Evolutionary conservation across 352 stramenopile genomes (phyloP), one percentile per base, ranked within the genome.

Genomic region (Peronospora destructor): DNA sequence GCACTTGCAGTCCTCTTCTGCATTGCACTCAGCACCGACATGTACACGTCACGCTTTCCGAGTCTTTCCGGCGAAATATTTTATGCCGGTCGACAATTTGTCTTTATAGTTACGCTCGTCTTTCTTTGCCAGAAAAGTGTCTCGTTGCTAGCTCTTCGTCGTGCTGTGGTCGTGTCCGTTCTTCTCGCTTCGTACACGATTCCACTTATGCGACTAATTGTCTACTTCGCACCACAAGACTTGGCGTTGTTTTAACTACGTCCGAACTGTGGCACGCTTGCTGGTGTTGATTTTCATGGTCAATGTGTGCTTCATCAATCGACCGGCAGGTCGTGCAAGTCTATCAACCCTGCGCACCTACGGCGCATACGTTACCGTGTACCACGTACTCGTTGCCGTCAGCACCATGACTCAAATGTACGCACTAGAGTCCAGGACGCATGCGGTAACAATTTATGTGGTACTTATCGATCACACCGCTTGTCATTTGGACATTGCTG

Each of bases 61-160:
- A 52, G 23, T 4, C 32, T 82, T 14, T 55, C 60, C 35, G 58
- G 45, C 21, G 66, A 78, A 30, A 35, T 62, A 13, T 59, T 78
- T 39, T 85, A 80, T 41, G 35, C 46, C 1, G 69, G 71, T 11
- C 54, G 71, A 23, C 69, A 84, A 46, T 84, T 87, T 41, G 56
- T 80, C 17, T 76, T 85, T 28, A 41, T 84, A 17, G 57, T 76
- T 6, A 58, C 71, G 2, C 50, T 78, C 1, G 47, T 84, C 3
- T 81, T 73, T 32, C 49, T 87, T 11, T 63, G 71, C 4, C 76
- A 84, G 51, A 85, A 87, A 61, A 87, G 73, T 35, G 64, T 87
- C 9, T 83, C 76, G 3, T 37, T 76, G 3, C 73, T 66, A 19
- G 73, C 76, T 12, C 46, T 85, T 38, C 50, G 61, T 2, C 68